Evolutionary conservation across 805 yeast species (phyloP).

Genomic region (Lachancea nothofagi): DNA sequence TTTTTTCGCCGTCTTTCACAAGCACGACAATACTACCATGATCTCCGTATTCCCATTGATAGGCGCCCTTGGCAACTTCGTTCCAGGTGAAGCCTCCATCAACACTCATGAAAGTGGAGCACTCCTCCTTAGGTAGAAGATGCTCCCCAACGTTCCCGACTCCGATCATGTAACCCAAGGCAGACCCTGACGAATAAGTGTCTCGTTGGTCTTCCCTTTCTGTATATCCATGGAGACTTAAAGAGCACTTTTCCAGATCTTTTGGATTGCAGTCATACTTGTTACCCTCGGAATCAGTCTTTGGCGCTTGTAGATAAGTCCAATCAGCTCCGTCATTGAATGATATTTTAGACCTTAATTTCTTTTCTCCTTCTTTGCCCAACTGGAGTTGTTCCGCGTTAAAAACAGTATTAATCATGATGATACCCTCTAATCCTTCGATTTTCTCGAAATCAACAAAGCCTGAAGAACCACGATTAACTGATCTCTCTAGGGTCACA

Average conservation of each 20-base stretch:
- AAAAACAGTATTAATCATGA: slow-evolving; percentile 63
- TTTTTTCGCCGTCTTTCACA: slow-evolving; percentile 52
- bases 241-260: slow-evolving; percentile 57
- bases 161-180: slow-evolving; percentile 83
- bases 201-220: slow-evolving; percentile 81
- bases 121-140: slow-evolving; percentile 44
- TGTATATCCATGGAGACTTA: slow-evolving; percentile 85
- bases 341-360: slow-evolving; percentile 66
- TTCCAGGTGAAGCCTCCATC: slow-evolving; percentile 92
- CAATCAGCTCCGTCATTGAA: slow-evolving; percentile 92
- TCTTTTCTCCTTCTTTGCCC: slow-evolving; percentile 43
- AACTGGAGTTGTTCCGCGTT: slow-evolving; percentile 39
- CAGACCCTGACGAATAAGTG: slow-evolving; percentile 81
- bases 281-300: slow-evolving; percentile 54
- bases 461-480: slow-evolving; percentile 68
- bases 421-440: slow-evolving; percentile 79
- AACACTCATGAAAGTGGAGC: slow-evolving; percentile 69
- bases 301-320: slow-evolving; percentile 67
- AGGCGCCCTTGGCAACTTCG: slow-evolving; percentile 65
- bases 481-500: slow-evolving; percentile 59
- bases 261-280: slow-evolving; percentile 48
- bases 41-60: slow-evolving; percentile 96
- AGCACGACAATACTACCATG: slow-evolving; percentile 81
- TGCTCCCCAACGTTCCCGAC: slow-evolving; percentile 83
- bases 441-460: slow-evolving; percentile 86